Evolutionary conservation across 306 rosid genomes (phyloP).

Genomic region (Vicia villosa): DNA sequence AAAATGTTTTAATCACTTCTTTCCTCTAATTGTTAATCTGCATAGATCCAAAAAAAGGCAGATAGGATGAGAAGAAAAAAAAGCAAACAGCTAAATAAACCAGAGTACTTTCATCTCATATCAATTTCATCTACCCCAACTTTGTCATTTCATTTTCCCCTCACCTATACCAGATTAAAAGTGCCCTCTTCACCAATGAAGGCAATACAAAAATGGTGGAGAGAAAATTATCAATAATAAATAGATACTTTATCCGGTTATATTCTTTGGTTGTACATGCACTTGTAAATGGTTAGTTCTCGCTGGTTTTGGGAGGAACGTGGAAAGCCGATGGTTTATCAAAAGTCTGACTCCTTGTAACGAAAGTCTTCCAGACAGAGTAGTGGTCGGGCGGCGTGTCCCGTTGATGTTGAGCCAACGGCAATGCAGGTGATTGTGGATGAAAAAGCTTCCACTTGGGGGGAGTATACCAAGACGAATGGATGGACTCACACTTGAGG

Average conservation of each 20-base stretch:
- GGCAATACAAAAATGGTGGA: background rate
- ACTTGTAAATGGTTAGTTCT: background rate
- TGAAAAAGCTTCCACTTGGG: background rate
- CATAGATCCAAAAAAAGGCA: background rate
- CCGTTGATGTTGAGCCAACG: background rate
- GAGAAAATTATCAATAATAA: slow-evolving; percentile 1
- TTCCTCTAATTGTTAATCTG: background rate
- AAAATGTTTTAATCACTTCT: background rate
- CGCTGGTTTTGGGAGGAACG: background rate
- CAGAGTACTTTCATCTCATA: background rate
- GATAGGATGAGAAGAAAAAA: background rate
- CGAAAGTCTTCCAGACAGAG: background rate
- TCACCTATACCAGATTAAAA: background rate
- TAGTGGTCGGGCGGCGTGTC: background rate
- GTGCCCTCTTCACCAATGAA: slow-evolving; percentile 4
- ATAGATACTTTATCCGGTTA: background rate
- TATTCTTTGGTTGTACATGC: background rate
- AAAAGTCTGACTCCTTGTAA: background rate
- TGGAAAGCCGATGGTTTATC: background rate
- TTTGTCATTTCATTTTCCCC: background rate
- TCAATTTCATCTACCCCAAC: background rate
- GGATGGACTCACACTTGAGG: background rate
- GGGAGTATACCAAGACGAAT: background rate
- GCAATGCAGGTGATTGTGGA: background rate
- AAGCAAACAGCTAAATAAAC: background rate